Base-by-base conservation (phyloP, 2,329 filamentous ascomycete species). In the Penicillium fuscoglaucum region DNA sequence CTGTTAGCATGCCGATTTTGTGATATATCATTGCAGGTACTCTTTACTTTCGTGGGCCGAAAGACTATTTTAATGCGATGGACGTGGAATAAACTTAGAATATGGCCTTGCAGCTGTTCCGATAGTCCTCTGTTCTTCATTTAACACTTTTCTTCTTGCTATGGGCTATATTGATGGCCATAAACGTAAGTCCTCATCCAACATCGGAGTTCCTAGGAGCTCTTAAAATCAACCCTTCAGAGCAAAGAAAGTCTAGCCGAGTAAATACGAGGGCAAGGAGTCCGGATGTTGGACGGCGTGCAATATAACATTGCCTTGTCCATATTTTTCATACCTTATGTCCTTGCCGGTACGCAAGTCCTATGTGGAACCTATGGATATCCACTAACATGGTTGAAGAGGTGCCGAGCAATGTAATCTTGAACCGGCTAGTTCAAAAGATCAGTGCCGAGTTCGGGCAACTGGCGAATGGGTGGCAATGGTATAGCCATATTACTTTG, bases 261-360 rank as follows among this genome's bases (percentile, higher is more conserved):
- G 12, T 6, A 21, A 12, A 41, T 41, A 21, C 2, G 10, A 21
- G 39, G 7, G 19, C 19, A 41, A 41, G 29, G n/a, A 49, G 26
- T 49, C 47, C 33, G 33, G 19, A 33, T 7, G 1, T 17, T 92
- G 78, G 80, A 81, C 0, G 81, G 82, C 1, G 74, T 79, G 4
- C 79, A 88, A 68, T 95, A 91, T 77, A 91, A 91, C 71, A 81
- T 84, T 35, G 84, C 86, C 0, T 79, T 96, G 8, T 88, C 88
- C 31, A 87, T 93, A 64, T 93, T 95, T 77, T 95, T 93, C 77
- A 80, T 93, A 47, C 90, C 88, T 1, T 95, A 95, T 70, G 81
- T 89, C 17, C 74, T 91, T 28, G 90, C 89, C 61, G 90, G 92
- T 65, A 63, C 60, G 28, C 66, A 1, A 90, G 90, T 0, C 88